A percentile compares a stretch with the other conserved stretches of the same genome.
Conservation (phyloP, 352 stramenopile genomes). For the Phytophthora foliorum region DNA sequence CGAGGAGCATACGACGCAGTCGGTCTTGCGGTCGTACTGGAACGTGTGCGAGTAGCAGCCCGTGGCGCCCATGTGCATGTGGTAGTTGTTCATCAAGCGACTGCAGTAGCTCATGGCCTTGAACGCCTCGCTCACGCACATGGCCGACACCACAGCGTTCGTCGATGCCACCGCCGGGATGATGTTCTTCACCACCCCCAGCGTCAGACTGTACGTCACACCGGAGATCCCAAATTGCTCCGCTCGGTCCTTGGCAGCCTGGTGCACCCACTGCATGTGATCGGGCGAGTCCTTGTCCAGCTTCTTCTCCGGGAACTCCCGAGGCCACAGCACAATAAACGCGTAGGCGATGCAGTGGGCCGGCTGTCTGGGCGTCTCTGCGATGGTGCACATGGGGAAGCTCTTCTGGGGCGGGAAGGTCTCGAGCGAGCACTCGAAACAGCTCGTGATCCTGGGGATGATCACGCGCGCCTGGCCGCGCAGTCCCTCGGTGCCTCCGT, state of each 20-base stretch:
- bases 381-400: conserved; percentile 99
- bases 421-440: conserved; percentile 99
- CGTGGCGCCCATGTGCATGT: conserved; percentile 98
- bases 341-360: conserved; percentile 99
- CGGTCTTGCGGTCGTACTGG: conserved; percentile 94
- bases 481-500: conserved; percentile 98
- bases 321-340: conserved; percentile 96
- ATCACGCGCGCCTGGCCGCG: conserved; percentile 98
- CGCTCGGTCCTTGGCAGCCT: conserved; percentile 91
- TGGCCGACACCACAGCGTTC: conserved; percentile 96
- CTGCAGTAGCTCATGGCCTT: conserved; percentile 97
- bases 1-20: conserved; percentile 90
- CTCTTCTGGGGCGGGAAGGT: conserved; percentile 96
- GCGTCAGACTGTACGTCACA: conserved; percentile 97
- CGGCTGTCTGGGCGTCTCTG: conserved; percentile 96
- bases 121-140: conserved; percentile 97
- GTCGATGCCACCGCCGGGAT: conserved; percentile 98
- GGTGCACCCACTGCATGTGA: conserved; percentile 98
- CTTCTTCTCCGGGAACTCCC: conserved; percentile 95
- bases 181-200: conserved; percentile 99
- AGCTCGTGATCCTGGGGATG: conserved; percentile 97
- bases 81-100: conserved; percentile 98
- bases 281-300: conserved; percentile 97
- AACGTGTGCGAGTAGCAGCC: conserved; percentile 98
- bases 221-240: conserved; percentile 95